phyloP scores from a whole-genome alignment of 306 rosid genomes.

The Ammopiptanthus mongolicus region DNA sequence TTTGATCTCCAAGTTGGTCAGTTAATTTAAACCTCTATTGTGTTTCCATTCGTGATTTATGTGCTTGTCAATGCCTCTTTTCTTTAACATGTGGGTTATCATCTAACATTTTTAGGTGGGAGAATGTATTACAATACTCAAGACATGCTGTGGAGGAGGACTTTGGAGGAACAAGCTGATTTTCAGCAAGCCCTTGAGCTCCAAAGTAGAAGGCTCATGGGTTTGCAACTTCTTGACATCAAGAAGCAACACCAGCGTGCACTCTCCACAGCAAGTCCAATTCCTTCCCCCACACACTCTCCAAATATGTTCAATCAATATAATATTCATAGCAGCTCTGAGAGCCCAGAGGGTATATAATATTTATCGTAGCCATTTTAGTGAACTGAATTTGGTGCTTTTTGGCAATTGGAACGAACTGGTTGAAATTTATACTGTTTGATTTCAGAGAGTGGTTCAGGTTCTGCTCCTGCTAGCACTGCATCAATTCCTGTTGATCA shows the following conservation, averaged over 20 bases:
- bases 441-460: constrained; percentile 46
- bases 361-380: background rate
- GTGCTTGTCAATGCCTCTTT: background rate
- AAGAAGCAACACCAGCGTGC: constrained; percentile 78
- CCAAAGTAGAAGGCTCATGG: constrained; percentile 79
- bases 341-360: constrained; percentile 44
- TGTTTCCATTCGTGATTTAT: background rate
- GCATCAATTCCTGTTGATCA: constrained; percentile 33
- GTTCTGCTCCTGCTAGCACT: constrained; percentile 27
- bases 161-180: constrained; percentile 84
- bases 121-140: constrained; percentile 81
- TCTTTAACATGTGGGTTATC: background rate
- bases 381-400: background rate
- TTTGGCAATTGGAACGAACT: constrained; percentile 8
- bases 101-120: constrained; percentile 33
- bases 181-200: constrained; percentile 84
- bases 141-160: constrained; percentile 87
- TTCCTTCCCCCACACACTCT: constrained; percentile 70
- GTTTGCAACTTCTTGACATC: constrained; percentile 86
- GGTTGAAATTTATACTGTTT: background rate
- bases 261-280: constrained; percentile 59
- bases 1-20: constrained; percentile 83
- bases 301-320: constrained; percentile 53
- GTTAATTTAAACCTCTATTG: background rate
- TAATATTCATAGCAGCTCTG: constrained; percentile 44